Conservation (phyloP, 345 rosid genomes). For the Corymbia maculata region DNA sequence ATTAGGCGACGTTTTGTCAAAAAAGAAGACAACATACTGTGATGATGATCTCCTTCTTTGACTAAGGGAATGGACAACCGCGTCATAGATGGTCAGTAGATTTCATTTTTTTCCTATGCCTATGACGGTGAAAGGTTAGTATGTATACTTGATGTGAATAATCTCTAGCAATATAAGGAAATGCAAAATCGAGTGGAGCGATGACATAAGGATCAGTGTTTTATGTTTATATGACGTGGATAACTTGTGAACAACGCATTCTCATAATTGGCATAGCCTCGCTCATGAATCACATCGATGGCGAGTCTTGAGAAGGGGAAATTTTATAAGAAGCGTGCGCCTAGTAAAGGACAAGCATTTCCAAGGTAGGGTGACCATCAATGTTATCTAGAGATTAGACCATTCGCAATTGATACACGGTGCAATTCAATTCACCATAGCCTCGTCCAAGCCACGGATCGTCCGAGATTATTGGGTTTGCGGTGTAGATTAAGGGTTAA, state of each 20-base stretch:
- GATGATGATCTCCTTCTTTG: neutral
- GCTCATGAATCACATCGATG: neutral
- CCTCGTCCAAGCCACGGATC: neutral
- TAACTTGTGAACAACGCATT: neutral
- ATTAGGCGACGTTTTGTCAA: neutral
- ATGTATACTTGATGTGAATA: neutral
- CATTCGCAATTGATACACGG: neutral
- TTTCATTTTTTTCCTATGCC: neutral
- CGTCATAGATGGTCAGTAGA: neutral
- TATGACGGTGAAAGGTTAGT: fast-evolving
- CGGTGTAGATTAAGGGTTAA: neutral
- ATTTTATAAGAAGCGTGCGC: neutral
- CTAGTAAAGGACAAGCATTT: no score
- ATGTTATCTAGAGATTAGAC: neutral
- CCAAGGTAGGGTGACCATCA: no score
- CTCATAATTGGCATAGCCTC: neutral
- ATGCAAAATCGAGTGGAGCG: neutral
- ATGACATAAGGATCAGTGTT: neutral
- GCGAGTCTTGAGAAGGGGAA: neutral
- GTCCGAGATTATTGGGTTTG: neutral
- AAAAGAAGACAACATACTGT: neutral
- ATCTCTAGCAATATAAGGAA: neutral
- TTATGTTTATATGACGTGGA: neutral
- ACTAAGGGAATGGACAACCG: neutral
- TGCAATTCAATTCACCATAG: neutral